These are phyloP conservation scores for Rhizopus delemar DNA, from an alignment of 371 early-diverging fungal genomes.

Conservation along the genomic window DNA sequence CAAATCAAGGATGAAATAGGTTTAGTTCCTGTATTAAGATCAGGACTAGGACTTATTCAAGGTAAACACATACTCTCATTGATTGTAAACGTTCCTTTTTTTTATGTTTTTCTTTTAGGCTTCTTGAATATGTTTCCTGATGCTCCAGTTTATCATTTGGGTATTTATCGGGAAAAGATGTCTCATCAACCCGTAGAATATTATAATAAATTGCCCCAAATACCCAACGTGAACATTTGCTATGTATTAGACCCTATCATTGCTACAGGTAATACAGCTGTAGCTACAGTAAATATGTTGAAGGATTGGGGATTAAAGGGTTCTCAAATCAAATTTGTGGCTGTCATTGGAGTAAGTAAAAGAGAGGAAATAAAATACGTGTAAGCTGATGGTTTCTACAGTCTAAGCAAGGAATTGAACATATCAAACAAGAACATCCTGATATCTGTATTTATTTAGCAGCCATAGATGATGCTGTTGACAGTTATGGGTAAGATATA, in stretches of 20 bases:
- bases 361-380: not conserved
- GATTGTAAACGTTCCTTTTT: not conserved
- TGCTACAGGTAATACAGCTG: constrained; percentile 84
- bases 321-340: constrained; percentile 70
- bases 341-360: constrained; percentile 58
- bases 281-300: constrained; percentile 77
- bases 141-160: constrained; percentile 78
- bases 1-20: constrained; percentile 62
- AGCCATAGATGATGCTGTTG: constrained; percentile 71
- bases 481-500: constrained; percentile 53
- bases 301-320: constrained; percentile 78
- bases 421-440: constrained; percentile 67
- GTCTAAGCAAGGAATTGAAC: constrained; percentile 61
- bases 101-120: constrained; percentile 32
- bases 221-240: constrained; percentile 69
- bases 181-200: constrained; percentile 90
- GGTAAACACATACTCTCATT: constrained; percentile 38
- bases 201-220: constrained; percentile 84
- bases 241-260: constrained; percentile 84
- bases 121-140: constrained; percentile 71
- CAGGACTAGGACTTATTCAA: constrained; percentile 75
- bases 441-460: constrained; percentile 73
- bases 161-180: constrained; percentile 80
- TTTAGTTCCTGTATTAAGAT: constrained; percentile 82
- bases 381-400: constrained; percentile 12